Evolutionary conservation across 805 yeast species (phyloP), one percentile per base, ranked within the genome.

Genomic region (Lachancea dasiensis): DNA sequence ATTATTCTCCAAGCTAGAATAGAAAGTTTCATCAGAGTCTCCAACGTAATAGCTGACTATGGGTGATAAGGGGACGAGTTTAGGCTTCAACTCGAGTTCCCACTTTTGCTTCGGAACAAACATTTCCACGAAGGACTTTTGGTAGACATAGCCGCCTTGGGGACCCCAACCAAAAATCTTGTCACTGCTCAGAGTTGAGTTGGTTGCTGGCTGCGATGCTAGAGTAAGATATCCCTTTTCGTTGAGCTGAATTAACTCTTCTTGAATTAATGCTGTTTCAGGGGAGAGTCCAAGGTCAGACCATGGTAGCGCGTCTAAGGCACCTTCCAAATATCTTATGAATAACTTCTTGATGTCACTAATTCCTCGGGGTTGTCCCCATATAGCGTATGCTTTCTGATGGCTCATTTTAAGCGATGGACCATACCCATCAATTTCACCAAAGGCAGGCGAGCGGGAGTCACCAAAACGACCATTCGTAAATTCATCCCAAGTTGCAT

Each of bases 141-240:
- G 99, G 60, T 84, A 92, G 19, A 92, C 82, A 33, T 75, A 67
- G 3, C 99, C 99, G 52, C 81, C 75, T 16, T 72, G 66, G 6
- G 98, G 97, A 33, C 99, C 99, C 98, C 98, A 92, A 2, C 99
- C 99, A 56, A 87, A 81, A 21, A 90, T 79, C 41, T 77, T 78
- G 63, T 92, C 97, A n/a, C 76, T 68, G 6, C 95, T 82, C 27
- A 69, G 69, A 26, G 81, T 70, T 7, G 85, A 85, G 58, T 86
- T 82, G 2, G 89, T 81, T 0, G 96, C 92, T 3, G 99, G 99
- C 63, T 92, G 99, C 0, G 97, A 90, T 0, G 97, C 87, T 40
- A 92, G 72, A 0, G 99, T 85, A 65, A 90, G 82, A 66, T 73
- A 76, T 3, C 86, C 86, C 42, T 70, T 67, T 46, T 75, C 70